Base-by-base conservation (phyloP, 2,329 filamentous ascomycete species). In the Hymenotorrendiella dingleyae region DNA sequence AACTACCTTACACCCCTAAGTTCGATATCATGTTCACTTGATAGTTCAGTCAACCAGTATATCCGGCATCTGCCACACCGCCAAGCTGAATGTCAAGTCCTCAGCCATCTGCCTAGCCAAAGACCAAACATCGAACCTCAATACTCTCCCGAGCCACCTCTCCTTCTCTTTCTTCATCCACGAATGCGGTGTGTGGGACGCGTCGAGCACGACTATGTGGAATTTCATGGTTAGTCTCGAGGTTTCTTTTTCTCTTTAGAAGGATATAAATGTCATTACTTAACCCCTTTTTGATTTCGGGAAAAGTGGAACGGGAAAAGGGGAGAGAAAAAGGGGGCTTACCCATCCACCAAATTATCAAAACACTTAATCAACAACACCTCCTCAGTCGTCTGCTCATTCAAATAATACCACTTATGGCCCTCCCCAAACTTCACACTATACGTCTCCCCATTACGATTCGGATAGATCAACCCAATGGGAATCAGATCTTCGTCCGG, bases 351-450 rank as follows among this genome's bases (percentile, higher is more conserved):
- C 20, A 66, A 7, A 23, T 16, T 74, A 58, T 82, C 78, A 54
- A 73, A 81, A 53, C 74, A 79, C 58, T 81, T 82, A 60, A 82
- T 76, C 32, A 82, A 53, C 3, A 76, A 64, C 3, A 75, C 71
- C 62, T 82, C 68, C 3, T 72, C 64, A 0, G 74, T 73, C 0
- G 63, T 66, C 54, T 78, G 69, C 1, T 64, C 66, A 36, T 65
- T 66, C 46, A 72, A 66, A 57, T 74, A 79, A 55, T 70, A 73
- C 74, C 74, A 79, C 53, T 61, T 64, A 28, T 76, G 71, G 0
- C 58, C 52, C 0, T 56, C 50, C 45, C 67, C 65, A 71, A 9
- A 71, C 76, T 62, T 75, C 71, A 51, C 47, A 30, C 30, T 26
- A 27, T 43, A 48, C 4, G 46, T 53, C 43, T 51, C 48, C 5